Evolutionary conservation across 169 alveolate genomes (phyloP).

Genomic region (Miamiensis avidus): DNA sequence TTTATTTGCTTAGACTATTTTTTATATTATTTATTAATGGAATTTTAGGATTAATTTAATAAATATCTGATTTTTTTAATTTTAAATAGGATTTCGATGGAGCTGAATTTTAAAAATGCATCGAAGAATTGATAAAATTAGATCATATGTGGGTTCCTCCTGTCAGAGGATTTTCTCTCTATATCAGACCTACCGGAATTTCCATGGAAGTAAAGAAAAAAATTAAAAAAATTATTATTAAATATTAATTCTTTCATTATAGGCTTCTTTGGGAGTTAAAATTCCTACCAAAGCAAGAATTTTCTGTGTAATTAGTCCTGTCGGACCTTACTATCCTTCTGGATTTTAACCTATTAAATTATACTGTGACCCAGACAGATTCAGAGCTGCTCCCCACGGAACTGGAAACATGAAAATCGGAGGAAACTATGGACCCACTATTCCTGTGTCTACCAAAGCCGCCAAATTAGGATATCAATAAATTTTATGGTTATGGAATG

Average conservation of each 20-base stretch:
- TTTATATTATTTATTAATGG: no score
- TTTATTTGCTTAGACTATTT: no score
- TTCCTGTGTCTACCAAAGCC: conserved; percentile 39
- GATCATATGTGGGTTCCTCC: conserved; percentile 75
- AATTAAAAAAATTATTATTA: background rate
- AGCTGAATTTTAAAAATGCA: conserved; percentile 52
- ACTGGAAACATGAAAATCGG: conserved; percentile 73
- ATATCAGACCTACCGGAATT: conserved; percentile 76
- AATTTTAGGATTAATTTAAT: background rate
- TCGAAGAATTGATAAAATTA: conserved; percentile 50
- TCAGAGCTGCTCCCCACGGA: conserved; percentile 79
- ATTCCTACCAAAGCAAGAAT: conserved; percentile 56
- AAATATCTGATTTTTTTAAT: background rate
- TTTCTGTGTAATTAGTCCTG: conserved; percentile 64
- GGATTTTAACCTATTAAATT: conserved; percentile 76
- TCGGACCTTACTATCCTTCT: conserved; percentile 75
- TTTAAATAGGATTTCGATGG: conserved; percentile 56
- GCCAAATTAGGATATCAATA: conserved; percentile 45
- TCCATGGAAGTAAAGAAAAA: conserved; percentile 48
- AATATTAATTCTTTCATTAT: background rate
- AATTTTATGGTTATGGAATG: conserved; percentile 64
- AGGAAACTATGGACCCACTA: conserved; percentile 65
- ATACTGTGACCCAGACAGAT: conserved; percentile 54
- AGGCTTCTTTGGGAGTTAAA: conserved; percentile 60
- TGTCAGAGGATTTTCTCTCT: conserved; percentile 60